These are phyloP conservation scores for Filosporella fistucella DNA, from an alignment of 495 filamentous ascomycete genomes.

Conservation along the genomic window DNA sequence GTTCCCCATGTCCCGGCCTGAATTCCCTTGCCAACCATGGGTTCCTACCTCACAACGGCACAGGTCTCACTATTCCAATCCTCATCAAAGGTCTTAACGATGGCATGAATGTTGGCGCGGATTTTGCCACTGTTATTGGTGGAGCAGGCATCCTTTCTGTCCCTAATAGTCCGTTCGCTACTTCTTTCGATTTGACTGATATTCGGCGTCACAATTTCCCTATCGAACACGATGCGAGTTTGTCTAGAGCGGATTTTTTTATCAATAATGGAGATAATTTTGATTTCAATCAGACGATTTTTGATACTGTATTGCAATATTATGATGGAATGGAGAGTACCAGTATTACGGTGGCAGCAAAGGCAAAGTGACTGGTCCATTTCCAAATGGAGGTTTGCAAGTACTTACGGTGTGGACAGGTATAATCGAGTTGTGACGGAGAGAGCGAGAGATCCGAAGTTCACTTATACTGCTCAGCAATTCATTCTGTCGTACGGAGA, in stretches of 20 bases:
- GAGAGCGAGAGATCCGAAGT: constrained; percentile 8
- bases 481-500: constrained; percentile 17
- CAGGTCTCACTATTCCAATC: constrained; percentile 29
- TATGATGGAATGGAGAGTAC: constrained; percentile 5
- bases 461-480: constrained; percentile 12
- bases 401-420: not conserved
- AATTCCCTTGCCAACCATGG: constrained; percentile 50
- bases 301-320: constrained; percentile 19
- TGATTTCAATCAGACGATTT: constrained; percentile 27
- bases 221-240: constrained; percentile 28
- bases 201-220: constrained; percentile 23
- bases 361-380: constrained; percentile 1
- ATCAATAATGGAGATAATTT: constrained; percentile 23
- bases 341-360: constrained; percentile 4
- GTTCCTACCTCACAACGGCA: constrained; percentile 46
- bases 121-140: constrained; percentile 11
- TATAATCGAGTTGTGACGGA: constrained; percentile 8
- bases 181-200: constrained; percentile 24
- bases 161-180: constrained; percentile 14
- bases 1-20: constrained; percentile 42
- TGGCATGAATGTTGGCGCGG: constrained; percentile 21
- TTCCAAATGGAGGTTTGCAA: not conserved
- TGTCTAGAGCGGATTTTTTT: constrained; percentile 24
- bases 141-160: constrained; percentile 18
- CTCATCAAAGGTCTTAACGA: constrained; percentile 22